phyloP scores from a whole-genome alignment of 106 monocot genomes.

The Hemerocallis citrina region DNA sequence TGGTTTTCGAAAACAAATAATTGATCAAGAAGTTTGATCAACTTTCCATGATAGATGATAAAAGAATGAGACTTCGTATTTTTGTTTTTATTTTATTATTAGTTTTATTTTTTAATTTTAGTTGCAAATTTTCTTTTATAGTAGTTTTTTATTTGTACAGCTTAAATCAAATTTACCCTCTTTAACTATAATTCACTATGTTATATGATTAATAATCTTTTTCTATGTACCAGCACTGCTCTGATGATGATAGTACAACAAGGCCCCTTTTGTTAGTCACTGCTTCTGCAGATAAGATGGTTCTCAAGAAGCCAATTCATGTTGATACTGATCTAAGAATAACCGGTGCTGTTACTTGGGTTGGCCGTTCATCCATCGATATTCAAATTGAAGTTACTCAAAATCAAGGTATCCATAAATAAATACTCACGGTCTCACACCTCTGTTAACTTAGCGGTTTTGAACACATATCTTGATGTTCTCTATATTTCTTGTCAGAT shows the following conservation, averaged over 20 bases:
- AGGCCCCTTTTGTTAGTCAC: slow-evolving; percentile 88
- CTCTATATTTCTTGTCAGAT: slow-evolving; percentile 20
- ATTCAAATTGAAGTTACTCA: slow-evolving; percentile 90
- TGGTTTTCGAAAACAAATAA: no score
- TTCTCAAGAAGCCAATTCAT: slow-evolving; percentile 73
- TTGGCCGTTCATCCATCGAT: slow-evolving; percentile 93
- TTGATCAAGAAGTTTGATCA: no score
- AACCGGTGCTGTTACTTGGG: slow-evolving; percentile 83
- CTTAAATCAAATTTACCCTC: no score
- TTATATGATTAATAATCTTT: not conserved
- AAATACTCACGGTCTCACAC: no score
- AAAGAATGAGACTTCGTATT: no score
- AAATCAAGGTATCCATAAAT: slow-evolving; percentile 32
- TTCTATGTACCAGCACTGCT: slow-evolving; percentile 59
- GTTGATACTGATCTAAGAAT: slow-evolving; percentile 86
- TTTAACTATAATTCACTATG: no score
- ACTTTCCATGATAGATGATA: no score
- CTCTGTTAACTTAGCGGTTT: no score
- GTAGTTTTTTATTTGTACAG: no score
- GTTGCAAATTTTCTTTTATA: no score
- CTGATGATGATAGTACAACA: slow-evolving; percentile 92
- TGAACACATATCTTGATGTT: not conserved
- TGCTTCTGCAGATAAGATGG: slow-evolving; percentile 93
- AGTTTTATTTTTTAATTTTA: no score
- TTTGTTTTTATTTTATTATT: no score